Evolutionary conservation across 108 stramenopile species (phyloP), one percentile per base, ranked within the genome.

Genomic region (Conticribra guillardii): DNA sequence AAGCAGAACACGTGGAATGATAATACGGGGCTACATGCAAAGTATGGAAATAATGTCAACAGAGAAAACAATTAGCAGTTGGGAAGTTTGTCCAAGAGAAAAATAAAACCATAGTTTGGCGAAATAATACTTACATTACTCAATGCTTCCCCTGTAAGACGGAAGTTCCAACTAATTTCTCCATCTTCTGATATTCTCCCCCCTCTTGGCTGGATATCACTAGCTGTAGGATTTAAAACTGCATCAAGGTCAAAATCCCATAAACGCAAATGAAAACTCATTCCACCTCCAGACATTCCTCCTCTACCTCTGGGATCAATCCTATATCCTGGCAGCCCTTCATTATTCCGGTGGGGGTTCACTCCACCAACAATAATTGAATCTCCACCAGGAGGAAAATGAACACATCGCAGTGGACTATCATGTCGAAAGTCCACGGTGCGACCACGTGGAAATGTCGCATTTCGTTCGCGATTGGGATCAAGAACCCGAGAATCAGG

Each of bases 361-460:
- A 93, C 90, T 29, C 93, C 96, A 9, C 96, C 97, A 37, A 97
- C 80, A 63, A 98, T 91, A 54, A 98, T 67, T 0, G 82, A 69
- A 15, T 66, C 64, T 44, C 96, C 96, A 66, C 68, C 65, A 0
- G 97, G 97, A 19, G 91, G 86, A 69, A 98, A 98, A 60, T 96
- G 92, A 1, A 98, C 96, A 58, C 97, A 98, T 17, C 97, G 92
- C 49, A 98, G 72, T 23, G 71, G 55, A 41, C n/a, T 46, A 33
- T 68, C 67, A 56, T 80, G 79, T 33, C 30, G 28, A 52, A 80
- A 68, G 41, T 73, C 63, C 18, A 69, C 30, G 11, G 73, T 83
- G 29, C 70, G 80, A 53, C 74, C 41, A 58, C 55, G 58, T 15
- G 78, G 71, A 41, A 71, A 78, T 16, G 34, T 55, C 15, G 56